Evolutionary conservation across 495 filamentous ascomycete genomes (phyloP), one percentile per base, ranked within the genome.

Genomic region (Xylaria intraflava): DNA sequence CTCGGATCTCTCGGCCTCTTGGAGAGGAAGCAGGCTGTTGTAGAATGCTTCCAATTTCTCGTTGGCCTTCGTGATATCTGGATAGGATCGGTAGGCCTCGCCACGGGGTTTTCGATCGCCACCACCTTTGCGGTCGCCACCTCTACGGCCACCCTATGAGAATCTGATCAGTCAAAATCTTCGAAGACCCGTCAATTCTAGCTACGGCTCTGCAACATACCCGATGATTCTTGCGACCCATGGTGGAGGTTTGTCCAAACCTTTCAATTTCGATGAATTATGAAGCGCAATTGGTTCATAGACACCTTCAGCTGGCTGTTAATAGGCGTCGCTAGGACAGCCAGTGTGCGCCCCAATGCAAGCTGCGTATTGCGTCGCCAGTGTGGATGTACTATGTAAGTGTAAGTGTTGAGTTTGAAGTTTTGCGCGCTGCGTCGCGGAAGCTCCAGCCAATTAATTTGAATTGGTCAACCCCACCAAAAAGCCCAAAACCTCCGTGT

Each of bases 11-110:
- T 96, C 91, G 16, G 82, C 79, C 30, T 89, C 86, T 10, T 81
- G 73, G 3, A 96, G 68, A 27, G 90, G 75, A 0, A 85, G 78
- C 14, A 88, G 77, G 49, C 74, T 67, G 67, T 94, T 86, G 74
- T 98, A 98, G 73, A 83, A 97, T 49, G 73, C 71, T 68, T 97
- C 85, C 45, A 90, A 83, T 49, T 82, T 81, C 54, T 83, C 83
- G 67, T 97, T 95, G 55, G 79, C 68, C 68, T 85, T 88, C 36
- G 70, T 59, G 19, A 89, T 73, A 23, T 85, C 83, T 17, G 75
- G 66, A 62, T 81, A 88, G 3, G 65, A 66, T 57, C 68, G 62
- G 62, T 74, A 75, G 12, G 56, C 27, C 14, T 66, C 56, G 24
- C 53, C 46, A 29, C 58, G 64, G 49, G 61, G 58, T 30, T 54